Base-by-base conservation (phyloP, 768 basidiomycete species). In the Pulveroboletus sp. region DNA sequence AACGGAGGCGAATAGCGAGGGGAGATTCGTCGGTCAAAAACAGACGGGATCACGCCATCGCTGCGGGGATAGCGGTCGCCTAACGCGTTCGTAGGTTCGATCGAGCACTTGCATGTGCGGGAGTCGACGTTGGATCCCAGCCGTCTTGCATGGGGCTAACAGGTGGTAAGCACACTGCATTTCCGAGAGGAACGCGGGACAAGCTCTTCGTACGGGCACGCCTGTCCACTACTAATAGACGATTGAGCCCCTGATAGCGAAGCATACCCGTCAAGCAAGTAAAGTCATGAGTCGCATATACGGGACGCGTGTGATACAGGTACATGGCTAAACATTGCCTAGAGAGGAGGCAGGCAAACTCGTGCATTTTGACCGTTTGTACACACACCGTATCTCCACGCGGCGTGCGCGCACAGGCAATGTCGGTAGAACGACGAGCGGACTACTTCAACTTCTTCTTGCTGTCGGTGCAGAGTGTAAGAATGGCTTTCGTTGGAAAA, bases 361-460 rank as follows among this genome's bases (percentile, higher is more conserved):
- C 27, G 39, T 28, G 46, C 55, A 43, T 45, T 47, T 45, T 45
- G 37, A 36, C 48, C 41, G 51, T 40, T 43, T 35, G 39, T 45
- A 46, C 39, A 50, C 56, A 55, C 59, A 44, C 41, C 30, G 46
- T 53, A 50, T 48, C 45, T 45, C 55, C 47, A 48, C 46, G 30
- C 36, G 6, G 32, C 18, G n/a, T 45, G 46, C 26, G 24, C 43
- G 32, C 50, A 54, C 26, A 40, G 40, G 37, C 37, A 37, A 26
- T 36, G 9, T 46, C 40, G 31, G 13, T 11, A 15, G 21, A 15
- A 37, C 18, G 46, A 50, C 47, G 56, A 59, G 39, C 52, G 32
- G 56, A 81, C 81, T 87, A 89, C 83, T 92, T 93, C 73, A 93
- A 78, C 79, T 94, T 95, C 83, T 95, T 94, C 85, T 95, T 95